Percentiles rank a stretch among this genome's conserved stretches.
phyloP scores from a whole-genome alignment of 805 yeast genomes.

The Candida dajiaensis region DNA sequence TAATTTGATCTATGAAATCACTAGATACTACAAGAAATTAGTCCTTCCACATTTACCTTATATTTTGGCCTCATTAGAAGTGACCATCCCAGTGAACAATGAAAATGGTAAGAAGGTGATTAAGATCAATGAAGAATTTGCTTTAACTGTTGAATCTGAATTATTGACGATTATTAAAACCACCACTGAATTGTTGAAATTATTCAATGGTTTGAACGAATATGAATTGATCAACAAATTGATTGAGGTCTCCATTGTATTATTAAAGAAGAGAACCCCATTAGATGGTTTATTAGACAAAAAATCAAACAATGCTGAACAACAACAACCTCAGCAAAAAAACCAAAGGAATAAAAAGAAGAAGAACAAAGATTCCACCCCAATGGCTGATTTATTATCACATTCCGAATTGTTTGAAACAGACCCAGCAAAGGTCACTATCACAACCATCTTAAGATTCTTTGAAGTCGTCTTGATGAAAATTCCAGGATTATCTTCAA shows the following conservation, averaged over 20 bases:
- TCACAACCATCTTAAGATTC: constrained; percentile 31
- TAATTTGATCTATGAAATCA: constrained; percentile 29
- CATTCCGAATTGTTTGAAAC: constrained; percentile 52
- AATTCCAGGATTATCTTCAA: constrained; percentile 48
- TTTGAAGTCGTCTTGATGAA: constrained; percentile 42
- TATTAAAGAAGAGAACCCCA: constrained; percentile 29
- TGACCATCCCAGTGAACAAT: constrained; percentile 47
- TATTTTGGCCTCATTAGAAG: constrained; percentile 51
- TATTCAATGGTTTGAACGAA: constrained; percentile 41
- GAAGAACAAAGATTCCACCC: constrained; percentile 36
- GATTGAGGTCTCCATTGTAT: constrained; percentile 48
- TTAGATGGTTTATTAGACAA: constrained; percentile 24
- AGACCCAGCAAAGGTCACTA: constrained; percentile 34
- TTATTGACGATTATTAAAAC: constrained; percentile 28
- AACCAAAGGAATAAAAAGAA: constrained; percentile 34
- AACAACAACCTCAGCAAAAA: constrained; percentile 13
- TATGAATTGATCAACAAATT: constrained; percentile 47
- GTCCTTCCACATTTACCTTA: constrained; percentile 42
- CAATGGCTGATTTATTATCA: constrained; percentile 63
- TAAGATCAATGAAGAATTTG: constrained; percentile 30
- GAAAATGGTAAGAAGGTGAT: constrained; percentile 32
- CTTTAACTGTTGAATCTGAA: constrained; percentile 27
- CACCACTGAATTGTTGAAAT: constrained; percentile 21
- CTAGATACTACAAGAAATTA: constrained; percentile 26
- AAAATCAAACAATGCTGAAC: constrained; percentile 33